Base-by-base conservation (phyloP, 306 rosid genomes). In the Cyclanthera cordifolia region DNA sequence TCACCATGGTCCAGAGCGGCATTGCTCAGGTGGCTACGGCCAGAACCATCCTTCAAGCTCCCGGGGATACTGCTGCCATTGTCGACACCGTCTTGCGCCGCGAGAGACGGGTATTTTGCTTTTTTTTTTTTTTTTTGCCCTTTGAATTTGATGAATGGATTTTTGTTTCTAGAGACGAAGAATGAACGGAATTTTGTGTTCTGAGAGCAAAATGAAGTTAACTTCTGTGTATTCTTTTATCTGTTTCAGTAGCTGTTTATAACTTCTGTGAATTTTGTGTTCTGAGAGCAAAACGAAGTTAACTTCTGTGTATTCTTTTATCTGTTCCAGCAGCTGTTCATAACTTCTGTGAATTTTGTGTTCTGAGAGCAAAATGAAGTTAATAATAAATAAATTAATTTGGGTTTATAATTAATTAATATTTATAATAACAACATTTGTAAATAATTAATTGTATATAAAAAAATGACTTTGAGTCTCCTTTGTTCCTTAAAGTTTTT, bases 1-100 rank as follows among this genome's bases (percentile, higher is more conserved):
- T 58, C 2, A 73, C 74, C 58, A 85, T 87, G 87, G 56, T 85
- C n/a, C 83, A 46, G 20, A 83, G 83, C 34, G 96, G 83, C 1
- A 6, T 82, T 8, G 90, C 91, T 12, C 96, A 91, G 67, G 75
- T 75, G 25, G 81, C 86, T 53, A 84, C 88, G 19, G 97, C 96
- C 58, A 72, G 30, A 8, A 53, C 78, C 70, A 82, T 91, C 39
- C 82, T 88, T 6, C 70, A 84, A 9, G 28, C 74, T 30, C 71
- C 82, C 5, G 79, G 79, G 0, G 76, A 77, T 47, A 6, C 69
- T 23, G 16, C 74, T 14, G 48, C 59, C 39, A 74, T 64, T 24
- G 60, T 67, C 14, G 84, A 86, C 58, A 28, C 63, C 10, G 83
- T 70, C 21, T 2, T 67, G 16, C 95, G 94, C 74, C 68, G 71